Evolutionary conservation across 352 stramenopile species (phyloP).

Genomic region (Globisporangium parvum): DNA sequence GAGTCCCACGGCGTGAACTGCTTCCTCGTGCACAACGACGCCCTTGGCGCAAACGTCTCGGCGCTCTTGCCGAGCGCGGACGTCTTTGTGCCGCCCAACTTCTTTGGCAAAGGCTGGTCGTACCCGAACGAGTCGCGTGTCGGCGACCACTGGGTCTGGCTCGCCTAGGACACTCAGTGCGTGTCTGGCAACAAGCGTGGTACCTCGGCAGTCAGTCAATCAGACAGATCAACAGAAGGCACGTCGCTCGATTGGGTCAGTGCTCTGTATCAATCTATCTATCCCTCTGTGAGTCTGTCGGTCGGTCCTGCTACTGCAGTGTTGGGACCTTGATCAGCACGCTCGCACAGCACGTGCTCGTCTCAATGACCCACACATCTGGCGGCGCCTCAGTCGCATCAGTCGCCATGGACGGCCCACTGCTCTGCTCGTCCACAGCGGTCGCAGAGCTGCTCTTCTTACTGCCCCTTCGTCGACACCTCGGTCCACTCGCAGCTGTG

Average conservation of each 20-base stretch:
- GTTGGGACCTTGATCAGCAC: constrained; percentile 49
- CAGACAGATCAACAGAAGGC: not conserved
- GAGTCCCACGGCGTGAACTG: constrained; percentile 75
- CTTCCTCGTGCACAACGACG: constrained; percentile 57
- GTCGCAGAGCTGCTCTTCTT: not conserved
- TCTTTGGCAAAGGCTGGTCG: constrained; percentile 48
- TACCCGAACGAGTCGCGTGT: constrained; percentile 37
- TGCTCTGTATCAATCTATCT: not conserved
- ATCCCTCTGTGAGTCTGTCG: not conserved
- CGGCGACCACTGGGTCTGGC: constrained; percentile 46
- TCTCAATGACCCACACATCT: constrained; percentile 66
- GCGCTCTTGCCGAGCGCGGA: constrained; percentile 25
- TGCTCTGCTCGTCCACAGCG: not conserved
- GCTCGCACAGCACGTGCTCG: constrained; percentile 67
- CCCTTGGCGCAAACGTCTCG: constrained; percentile 29
- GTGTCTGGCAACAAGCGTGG: not conserved
- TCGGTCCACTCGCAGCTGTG: not conserved
- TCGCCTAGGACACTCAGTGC: not conserved
- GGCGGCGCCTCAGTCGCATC: not conserved
- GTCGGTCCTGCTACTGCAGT: constrained; percentile 1
- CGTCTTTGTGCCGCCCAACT: constrained; percentile 52
- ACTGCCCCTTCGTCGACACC: not conserved
- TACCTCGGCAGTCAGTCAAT: not conserved
- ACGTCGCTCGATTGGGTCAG: not conserved
- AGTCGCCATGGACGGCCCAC: not conserved